A percentile compares a stretch with the other conserved stretches of the same genome.
Evolutionary conservation across 2,329 filamentous ascomycete species (phyloP).

Genomic region (Dothidotthia symphoricarpi): DNA sequence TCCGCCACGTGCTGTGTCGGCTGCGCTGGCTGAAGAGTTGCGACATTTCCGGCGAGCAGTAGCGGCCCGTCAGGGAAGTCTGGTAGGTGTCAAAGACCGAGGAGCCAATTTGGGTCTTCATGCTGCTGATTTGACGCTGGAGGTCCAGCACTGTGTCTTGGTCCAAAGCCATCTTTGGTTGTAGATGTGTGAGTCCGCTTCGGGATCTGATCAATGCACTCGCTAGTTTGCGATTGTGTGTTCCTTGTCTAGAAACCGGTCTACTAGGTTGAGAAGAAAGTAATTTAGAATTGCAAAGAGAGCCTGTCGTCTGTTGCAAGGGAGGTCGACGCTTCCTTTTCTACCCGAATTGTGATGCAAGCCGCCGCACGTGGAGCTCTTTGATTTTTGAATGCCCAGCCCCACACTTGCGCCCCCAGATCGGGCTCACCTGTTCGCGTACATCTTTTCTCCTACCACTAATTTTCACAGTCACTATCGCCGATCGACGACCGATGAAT

Average conservation of each 20-base stretch:
- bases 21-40: conserved; percentile 75
- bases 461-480: conserved; percentile 8
- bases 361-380: conserved; percentile 24
- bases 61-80: conserved; percentile 49
- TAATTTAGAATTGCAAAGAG: no score
- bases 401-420: conserved; percentile 23
- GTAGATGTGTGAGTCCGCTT: no score
- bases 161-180: conserved; percentile 15
- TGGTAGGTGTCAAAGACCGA: conserved; percentile 28
- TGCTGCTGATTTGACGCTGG: conserved; percentile 21
- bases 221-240: neutral
- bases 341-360: conserved; percentile 14
- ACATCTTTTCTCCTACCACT: conserved; percentile 11
- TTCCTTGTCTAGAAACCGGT: no score
- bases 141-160: conserved; percentile 22
- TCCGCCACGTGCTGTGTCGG: conserved; percentile 74
- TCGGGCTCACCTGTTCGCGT: conserved; percentile 12
- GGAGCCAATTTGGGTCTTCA: conserved; percentile 21
- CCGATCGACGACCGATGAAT: conserved; percentile 10
- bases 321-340: conserved; percentile 15
- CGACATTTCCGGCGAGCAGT: conserved; percentile 60
- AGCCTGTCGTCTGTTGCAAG: neutral
- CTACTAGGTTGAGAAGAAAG: no score
- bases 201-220: no score
- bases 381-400: conserved; percentile 29